Conservation (phyloP, 345 rosid species). For the Melaleuca alternifolia region DNA sequence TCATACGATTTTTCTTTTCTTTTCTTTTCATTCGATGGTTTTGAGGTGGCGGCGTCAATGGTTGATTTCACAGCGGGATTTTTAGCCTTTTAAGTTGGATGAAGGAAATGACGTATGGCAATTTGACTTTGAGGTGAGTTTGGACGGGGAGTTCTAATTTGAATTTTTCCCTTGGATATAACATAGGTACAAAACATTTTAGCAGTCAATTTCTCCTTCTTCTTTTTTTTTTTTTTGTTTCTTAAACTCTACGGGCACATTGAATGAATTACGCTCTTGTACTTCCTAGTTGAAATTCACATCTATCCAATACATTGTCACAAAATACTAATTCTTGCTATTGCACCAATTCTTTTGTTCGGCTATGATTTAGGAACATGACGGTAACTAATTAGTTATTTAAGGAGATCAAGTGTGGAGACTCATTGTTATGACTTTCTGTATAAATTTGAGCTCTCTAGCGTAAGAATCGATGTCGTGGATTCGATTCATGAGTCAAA, state of each 20-base stretch:
- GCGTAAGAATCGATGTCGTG: too few relatives aligned
- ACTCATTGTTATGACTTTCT: not conserved
- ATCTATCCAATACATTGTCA: not conserved
- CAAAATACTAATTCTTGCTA: not conserved
- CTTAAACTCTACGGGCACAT: not conserved
- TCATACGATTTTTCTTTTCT: not conserved
- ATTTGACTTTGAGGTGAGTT: not conserved
- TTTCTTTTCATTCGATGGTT: accelerated
- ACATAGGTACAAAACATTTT: not conserved
- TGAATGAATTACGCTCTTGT: not conserved
- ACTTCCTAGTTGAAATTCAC: not conserved
- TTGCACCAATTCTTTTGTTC: not conserved
- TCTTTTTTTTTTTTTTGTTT: not conserved
- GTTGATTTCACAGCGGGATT: accelerated
- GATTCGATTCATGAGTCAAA: too few relatives aligned
- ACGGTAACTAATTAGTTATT: not conserved
- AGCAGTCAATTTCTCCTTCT: not conserved
- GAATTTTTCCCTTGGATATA: too few relatives aligned
- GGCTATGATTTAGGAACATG: not conserved
- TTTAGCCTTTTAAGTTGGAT: accelerated
- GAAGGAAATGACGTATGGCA: not conserved
- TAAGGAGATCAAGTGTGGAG: not conserved
- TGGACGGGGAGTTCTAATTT: not conserved
- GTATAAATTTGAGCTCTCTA: not conserved
- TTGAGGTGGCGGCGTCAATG: accelerated